Percentiles rank a stretch among this genome's conserved stretches.
Conservation (phyloP, 345 rosid species). For the Lumnitzera racemosa region DNA sequence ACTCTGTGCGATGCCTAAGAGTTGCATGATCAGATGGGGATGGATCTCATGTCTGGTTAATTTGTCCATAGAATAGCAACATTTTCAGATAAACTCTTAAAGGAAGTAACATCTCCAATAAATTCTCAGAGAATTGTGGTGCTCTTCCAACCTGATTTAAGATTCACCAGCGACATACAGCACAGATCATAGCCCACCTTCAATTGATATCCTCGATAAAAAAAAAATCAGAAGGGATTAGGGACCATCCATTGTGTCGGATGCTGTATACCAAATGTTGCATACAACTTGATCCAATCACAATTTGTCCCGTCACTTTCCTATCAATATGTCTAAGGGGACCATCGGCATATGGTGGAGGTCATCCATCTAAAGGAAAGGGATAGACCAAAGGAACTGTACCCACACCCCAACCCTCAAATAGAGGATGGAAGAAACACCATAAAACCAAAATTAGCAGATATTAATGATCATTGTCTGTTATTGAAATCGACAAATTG, state of each 20-base stretch:
- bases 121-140: too few species aligned
- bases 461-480: too few species aligned
- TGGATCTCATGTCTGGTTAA: too few species aligned
- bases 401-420: constrained; percentile 4
- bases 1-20: too few species aligned
- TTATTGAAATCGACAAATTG: too few species aligned
- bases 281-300: constrained; percentile 13
- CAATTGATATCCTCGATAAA: not conserved
- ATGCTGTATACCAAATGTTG: constrained; percentile 13
- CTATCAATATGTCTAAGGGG: constrained; percentile 23
- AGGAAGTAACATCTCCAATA: too few species aligned
- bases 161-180: too few species aligned
- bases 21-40: too few species aligned
- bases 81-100: too few species aligned
- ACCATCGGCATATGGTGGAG: constrained; percentile 24
- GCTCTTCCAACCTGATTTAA: too few species aligned
- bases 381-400: constrained; percentile 15
- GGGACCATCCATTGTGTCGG: constrained; percentile 32
- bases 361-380: constrained; percentile 20
- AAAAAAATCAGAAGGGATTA: constrained; percentile 5
- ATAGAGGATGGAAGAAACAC: not conserved
- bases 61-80: too few species aligned
- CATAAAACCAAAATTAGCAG: not conserved
- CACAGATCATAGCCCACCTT: too few species aligned
- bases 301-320: constrained; percentile 20